Conservation (phyloP, 2,329 filamentous ascomycete species). For the Colletotrichum magnum region DNA sequence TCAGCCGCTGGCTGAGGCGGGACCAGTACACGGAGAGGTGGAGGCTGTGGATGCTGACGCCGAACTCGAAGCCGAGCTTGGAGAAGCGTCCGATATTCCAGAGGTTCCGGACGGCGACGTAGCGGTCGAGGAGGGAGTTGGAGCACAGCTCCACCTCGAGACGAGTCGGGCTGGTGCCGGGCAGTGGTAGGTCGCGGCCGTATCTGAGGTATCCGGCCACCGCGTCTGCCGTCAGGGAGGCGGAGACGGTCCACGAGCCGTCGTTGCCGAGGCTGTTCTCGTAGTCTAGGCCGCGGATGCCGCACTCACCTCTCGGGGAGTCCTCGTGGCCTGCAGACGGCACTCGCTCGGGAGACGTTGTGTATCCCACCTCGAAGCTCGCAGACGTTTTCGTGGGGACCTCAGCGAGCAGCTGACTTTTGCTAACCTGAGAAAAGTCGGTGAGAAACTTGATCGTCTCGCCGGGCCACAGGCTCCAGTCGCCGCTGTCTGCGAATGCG, state of each 20-base stretch:
- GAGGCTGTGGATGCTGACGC: constrained; percentile 56
- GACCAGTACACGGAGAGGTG: constrained; percentile 64
- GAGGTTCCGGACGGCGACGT: constrained; percentile 60
- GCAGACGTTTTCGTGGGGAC: constrained; percentile 50
- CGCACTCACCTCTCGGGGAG: constrained; percentile 49
- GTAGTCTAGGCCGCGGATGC: constrained; percentile 55
- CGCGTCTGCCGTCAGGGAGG: constrained; percentile 48
- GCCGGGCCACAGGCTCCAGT: constrained; percentile 51
- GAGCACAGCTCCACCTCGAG: constrained; percentile 60
- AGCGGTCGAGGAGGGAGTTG: constrained; percentile 52
- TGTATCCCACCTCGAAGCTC: constrained; percentile 59
- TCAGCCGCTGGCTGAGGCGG: constrained; percentile 59
- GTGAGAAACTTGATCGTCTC: constrained; percentile 51
- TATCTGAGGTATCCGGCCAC: constrained; percentile 55
- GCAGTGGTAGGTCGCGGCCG: constrained; percentile 51
- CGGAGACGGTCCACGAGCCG: constrained; percentile 58
- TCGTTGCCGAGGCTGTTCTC: constrained; percentile 46
- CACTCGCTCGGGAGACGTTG: constrained; percentile 50
- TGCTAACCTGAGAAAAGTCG: constrained; percentile 50
- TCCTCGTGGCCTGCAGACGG: constrained; percentile 48
- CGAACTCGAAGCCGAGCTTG: constrained; percentile 60
- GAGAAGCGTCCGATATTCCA: constrained; percentile 57
- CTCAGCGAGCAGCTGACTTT: constrained; percentile 48
- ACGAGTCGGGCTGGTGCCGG: constrained; percentile 46
- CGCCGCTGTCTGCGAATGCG: constrained; percentile 57